Base-by-base conservation (phyloP, 495 filamentous ascomycete species). In the Cercophora scortea region DNA sequence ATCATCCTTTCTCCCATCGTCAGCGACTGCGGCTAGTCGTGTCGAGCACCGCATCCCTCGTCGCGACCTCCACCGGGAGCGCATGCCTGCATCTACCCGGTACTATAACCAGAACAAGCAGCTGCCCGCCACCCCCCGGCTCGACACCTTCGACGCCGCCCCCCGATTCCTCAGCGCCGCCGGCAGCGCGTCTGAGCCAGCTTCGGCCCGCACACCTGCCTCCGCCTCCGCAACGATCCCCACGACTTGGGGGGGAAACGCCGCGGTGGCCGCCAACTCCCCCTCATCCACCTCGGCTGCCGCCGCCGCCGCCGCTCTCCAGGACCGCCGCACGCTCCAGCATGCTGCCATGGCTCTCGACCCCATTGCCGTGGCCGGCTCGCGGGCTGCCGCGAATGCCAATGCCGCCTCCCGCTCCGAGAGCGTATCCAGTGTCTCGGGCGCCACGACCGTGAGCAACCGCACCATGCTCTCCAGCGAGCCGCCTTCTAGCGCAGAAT, bases 301-400 rank as follows among this genome's bases (percentile, higher is more conserved):
- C 11, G 45, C 50, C 5, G 40, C 46, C 41, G 42, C 54, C 13
- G 34, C 54, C 45, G 41, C 58, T 42, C 45, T 58, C 48, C 46
- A 58, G n/a, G 62, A 69, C 16, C 57, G 60, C 32, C 62, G 60
- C 35, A 33, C 45, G 51, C 55, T 44, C 35, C 66, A 71, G 46
- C 62, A 72, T 68, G 63, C 65, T 53, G 58, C 60, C 59, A 71
- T 71, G 71, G 52, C 56, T 50, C 50, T 53, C 43, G 67, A 69
- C 42, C 49, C 61, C 47, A 58, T 63, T 43, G 45, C 57, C 58
- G 59, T 63, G 40, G 45, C 57, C 58, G 53, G 53, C 48, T 57
- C 61, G 33, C 60, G 58, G 50, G 25, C 34, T 18, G 51, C 54
- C 32, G 54, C 52, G 49, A 52, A 51, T 40, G 51, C 54, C 38